Conservation (phyloP, 1,139 yeast genomes). For the Ashbya aceris region DNA sequence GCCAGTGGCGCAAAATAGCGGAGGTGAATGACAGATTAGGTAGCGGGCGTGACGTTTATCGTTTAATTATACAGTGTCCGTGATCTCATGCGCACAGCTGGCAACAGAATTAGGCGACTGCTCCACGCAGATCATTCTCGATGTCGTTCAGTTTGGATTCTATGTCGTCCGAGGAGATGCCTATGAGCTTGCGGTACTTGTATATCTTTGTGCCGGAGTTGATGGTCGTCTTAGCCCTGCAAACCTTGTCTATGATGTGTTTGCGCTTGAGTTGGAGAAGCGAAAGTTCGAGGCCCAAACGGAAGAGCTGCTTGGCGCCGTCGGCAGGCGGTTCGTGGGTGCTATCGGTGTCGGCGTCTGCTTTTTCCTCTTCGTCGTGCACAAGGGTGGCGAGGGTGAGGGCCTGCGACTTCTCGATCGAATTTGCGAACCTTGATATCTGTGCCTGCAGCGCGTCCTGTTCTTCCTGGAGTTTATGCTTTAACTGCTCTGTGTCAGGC, state of each 20-base stretch:
- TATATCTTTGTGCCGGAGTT: constrained; percentile 46
- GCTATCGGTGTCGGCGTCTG: constrained; percentile 19
- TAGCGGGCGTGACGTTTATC: no score
- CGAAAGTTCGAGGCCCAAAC: constrained; percentile 41
- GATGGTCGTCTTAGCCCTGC: constrained; percentile 30
- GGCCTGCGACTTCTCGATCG: constrained; percentile 46
- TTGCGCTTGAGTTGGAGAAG: constrained; percentile 45
- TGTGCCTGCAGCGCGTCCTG: constrained; percentile 3
- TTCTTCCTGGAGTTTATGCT: not conserved
- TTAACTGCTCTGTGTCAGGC: constrained; percentile 1
- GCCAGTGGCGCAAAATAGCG: no score
- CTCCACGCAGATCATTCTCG: constrained; percentile 29
- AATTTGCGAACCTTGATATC: constrained; percentile 17
- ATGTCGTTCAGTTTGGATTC: constrained; percentile 62
- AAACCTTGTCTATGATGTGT: constrained; percentile 35
- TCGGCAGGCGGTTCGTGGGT: constrained; percentile 11
- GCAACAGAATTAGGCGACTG: not conserved
- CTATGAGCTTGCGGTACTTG: constrained; percentile 74
- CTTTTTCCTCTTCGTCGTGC: constrained; percentile 42
- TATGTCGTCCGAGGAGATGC: constrained; percentile 67
- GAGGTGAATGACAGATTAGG: no score
- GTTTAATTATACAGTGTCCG: no score
- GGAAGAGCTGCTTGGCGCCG: constrained; percentile 10
- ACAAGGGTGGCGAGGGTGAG: constrained; percentile 48
- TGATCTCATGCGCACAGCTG: not conserved